phyloP scores from a whole-genome alignment of 306 rosid genomes.

The Styphnolobium japonicum region DNA sequence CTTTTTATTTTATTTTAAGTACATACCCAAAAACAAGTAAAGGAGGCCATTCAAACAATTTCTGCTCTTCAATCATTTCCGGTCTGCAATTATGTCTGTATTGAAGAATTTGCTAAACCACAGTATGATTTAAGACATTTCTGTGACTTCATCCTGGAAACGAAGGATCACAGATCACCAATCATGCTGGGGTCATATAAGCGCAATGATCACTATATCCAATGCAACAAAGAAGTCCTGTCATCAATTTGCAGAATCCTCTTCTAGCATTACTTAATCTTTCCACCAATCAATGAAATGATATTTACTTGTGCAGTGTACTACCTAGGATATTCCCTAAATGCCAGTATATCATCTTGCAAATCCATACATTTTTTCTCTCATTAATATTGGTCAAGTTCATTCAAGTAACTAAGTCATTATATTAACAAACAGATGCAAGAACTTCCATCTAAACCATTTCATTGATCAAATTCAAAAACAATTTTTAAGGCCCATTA shows the following conservation, averaged over 20 bases:
- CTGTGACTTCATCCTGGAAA: not conserved
- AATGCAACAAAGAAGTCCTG: not conserved
- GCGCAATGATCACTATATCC: not conserved
- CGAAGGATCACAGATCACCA: not conserved
- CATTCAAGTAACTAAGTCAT: not conserved
- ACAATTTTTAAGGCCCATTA: not conserved
- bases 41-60: not conserved
- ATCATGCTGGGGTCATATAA: not conserved
- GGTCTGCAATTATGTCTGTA: not conserved
- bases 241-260: not conserved
- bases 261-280: not conserved
- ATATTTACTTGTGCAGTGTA: not conserved
- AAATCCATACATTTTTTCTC: not conserved
- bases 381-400: not conserved
- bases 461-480: conserved; percentile 8
- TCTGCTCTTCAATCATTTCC: not conserved
- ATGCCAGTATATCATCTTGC: not conserved
- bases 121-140: not conserved
- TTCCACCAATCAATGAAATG: not conserved
- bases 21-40: not conserved
- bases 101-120: not conserved
- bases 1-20: no score
- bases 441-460: conserved; percentile 15
- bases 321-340: not conserved
- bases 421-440: conserved; percentile 6